Conservation (phyloP, 768 basidiomycete species). For the Hypsizygus marmoreus region DNA sequence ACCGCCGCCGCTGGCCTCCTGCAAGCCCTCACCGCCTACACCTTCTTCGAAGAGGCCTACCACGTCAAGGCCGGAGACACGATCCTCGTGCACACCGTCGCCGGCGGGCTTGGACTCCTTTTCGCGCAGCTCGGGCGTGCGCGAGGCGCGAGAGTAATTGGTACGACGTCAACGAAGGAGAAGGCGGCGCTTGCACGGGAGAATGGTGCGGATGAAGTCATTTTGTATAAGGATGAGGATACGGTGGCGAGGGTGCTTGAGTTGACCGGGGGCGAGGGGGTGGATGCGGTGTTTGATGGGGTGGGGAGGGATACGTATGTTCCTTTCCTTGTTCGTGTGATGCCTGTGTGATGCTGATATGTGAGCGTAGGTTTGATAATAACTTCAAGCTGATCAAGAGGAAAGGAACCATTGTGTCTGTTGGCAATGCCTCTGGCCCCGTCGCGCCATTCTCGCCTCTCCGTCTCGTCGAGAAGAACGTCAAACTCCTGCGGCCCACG, state of each 20-base stretch:
- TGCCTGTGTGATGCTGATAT: background rate
- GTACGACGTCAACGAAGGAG: constrained; percentile 82
- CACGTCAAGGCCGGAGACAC: constrained; percentile 77
- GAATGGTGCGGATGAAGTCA: constrained; percentile 85
- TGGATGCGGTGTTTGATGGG: constrained; percentile 89
- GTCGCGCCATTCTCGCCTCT: constrained; percentile 76
- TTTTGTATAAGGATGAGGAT: constrained; percentile 76
- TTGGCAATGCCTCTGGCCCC: constrained; percentile 91
- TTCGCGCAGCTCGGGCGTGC: constrained; percentile 69
- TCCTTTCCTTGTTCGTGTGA: background rate
- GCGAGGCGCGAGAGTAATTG: constrained; percentile 87
- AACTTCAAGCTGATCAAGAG: constrained; percentile 81
- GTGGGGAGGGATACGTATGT: constrained; percentile 95
- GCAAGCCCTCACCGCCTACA: constrained; percentile 78
- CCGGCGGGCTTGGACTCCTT: constrained; percentile 82
- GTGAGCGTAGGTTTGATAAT: constrained; percentile 59
- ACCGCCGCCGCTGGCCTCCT: constrained; percentile 68
- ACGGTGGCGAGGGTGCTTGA: constrained; percentile 73
- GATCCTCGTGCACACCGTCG: constrained; percentile 87
- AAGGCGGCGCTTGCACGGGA: constrained; percentile 81
- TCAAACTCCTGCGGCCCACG: constrained; percentile 79
- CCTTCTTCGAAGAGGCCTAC: constrained; percentile 85
- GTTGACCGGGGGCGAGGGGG: constrained; percentile 77
- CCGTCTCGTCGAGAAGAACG: constrained; percentile 78
- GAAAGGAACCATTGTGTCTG: constrained; percentile 87